Base-by-base conservation (phyloP, 495 filamentous ascomycete genomes). In the Oleoguttula mirabilis region DNA sequence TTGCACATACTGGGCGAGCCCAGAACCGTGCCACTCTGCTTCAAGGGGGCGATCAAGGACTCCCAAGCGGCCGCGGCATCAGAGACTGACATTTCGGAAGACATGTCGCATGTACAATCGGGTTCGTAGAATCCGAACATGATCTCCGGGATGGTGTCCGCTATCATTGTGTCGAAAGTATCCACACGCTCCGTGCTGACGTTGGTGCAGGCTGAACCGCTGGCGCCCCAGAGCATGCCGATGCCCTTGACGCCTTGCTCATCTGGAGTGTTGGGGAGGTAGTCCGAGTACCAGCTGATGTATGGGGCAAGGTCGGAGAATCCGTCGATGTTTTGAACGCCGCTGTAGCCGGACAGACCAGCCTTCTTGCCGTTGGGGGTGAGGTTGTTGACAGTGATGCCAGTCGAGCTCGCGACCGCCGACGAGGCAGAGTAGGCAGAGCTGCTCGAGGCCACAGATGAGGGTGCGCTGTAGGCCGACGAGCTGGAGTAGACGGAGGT, bases 41-140 rank as follows among this genome's bases (percentile, higher is more conserved):
- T 42, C 12, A 54, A 39, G 0, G 48, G 51, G 14, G 51, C 54
- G 24, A 55, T 45, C 8, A 52, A 34, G 21, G 43, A 25, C 32
- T 42, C 43, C 54, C 56, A 59, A 35, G 45, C 28, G 3, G 51
- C 17, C 7, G 54, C 48, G 8, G 50, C 54, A 19, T 48, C 39
- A 10, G 51, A 17, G 14, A 32, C 19, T 23, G 33, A 31, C 43
- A 59, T 55, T 19, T 48, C 41, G 12, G 47, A 43, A 25, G 47
- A 52, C 38, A 50, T 39, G 1, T 50, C 43, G 35, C 54, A 47
- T 21, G 41, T 35, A 42, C 56, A 56, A 36, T 59, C 54, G n/a
- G 54, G 56, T 30, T 59, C 51, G 41, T 59, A 52, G 48, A 55
- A 59, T 2, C 56, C 56, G 41, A 59, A 49, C 51, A 56, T 52